Evolutionary conservation across 257 asterid species (phyloP), one percentile per base, ranked within the genome.

Genomic region (Solanum appendiculatum): DNA sequence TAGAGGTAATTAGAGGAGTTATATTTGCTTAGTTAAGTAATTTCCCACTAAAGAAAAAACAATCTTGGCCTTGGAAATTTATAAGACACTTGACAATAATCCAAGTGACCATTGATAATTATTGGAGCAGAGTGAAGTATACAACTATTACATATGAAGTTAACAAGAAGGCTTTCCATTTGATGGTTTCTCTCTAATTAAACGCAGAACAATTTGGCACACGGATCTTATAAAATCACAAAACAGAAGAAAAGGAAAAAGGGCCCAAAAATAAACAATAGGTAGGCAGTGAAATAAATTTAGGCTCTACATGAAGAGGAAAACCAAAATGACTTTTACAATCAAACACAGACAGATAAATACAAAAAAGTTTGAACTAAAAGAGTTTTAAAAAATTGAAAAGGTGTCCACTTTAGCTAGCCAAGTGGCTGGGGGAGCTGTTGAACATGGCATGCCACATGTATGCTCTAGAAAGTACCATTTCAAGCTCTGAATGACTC

Each of bases 371-470:
- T 6, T 27, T 12, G 37, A 82, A 64, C 23, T n/a, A 84, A 69
- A n/a, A 39, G 58, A 85, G 9, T 37, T 20, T 0, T 9, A 34
- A 18, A 58, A 70, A 44, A 51, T 42, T 23, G n/a, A 10, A 51
- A 60, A 31, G 80, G 27, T 46, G 31, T 40, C 31, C 39, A 68
- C 73, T 66, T 93, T 91, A 96, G 88, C 95, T 91, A 85, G 96
- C 95, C 89, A 96, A 90, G 92, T 96, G 99, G 89, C 98, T 95
- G 56, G 99, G 99, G 60, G 95, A 95, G 86, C 93, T 94, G 88
- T 95, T 94, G 89, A 96, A 96, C 94, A 96, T 91, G 46, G 98
- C 88, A 90, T 96, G 97, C 99, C 99, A 96, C 99, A 96, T 95
- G 88, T 92, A 96, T n/a, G 99, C 99, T 78, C 91, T 95, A 1